phyloP scores from a whole-genome alignment of 2,329 filamentous ascomycete genomes.

The Lachnellula subtilissima region DNA sequence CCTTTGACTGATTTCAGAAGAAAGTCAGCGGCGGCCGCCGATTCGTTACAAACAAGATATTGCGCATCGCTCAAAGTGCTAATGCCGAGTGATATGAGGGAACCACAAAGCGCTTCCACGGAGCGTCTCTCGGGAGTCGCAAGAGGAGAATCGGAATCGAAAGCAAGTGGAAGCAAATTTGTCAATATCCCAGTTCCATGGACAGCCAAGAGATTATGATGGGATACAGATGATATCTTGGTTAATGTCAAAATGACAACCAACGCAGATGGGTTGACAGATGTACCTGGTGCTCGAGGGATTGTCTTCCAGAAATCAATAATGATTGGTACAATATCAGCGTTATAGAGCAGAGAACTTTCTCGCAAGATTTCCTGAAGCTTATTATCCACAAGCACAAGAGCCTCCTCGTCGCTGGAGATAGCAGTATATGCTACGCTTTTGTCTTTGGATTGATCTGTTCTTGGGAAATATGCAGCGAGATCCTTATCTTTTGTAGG shows the following conservation, averaged over 20 bases:
- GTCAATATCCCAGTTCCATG: slow-evolving; percentile 68
- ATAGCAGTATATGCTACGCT: neutral
- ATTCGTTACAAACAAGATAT: slow-evolving; percentile 56
- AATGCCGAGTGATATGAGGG: slow-evolving; percentile 70
- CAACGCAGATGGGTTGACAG: slow-evolving; percentile 52
- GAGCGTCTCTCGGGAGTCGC: slow-evolving; percentile 51
- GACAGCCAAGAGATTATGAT: slow-evolving; percentile 65
- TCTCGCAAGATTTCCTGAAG: slow-evolving; percentile 47
- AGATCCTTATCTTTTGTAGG: neutral
- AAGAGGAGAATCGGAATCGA: slow-evolving; percentile 47
- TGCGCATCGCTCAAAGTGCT: slow-evolving; percentile 78
- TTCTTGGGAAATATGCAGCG: slow-evolving; percentile 11
- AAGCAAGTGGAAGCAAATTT: slow-evolving; percentile 58
- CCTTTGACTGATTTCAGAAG: slow-evolving; percentile 67
- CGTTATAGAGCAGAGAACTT: slow-evolving; percentile 51
- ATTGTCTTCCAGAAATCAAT: slow-evolving; percentile 61
- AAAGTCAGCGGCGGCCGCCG: slow-evolving; percentile 59
- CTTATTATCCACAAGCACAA: slow-evolving; percentile 29
- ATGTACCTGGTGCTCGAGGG: slow-evolving; percentile 41
- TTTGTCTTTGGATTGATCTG: neutral
- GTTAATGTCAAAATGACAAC: slow-evolving; percentile 48
- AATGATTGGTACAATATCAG: slow-evolving; percentile 58
- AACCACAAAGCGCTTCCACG: slow-evolving; percentile 62
- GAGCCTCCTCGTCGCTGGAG: slow-evolving; percentile 20
- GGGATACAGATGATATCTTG: slow-evolving; percentile 55